Base-by-base conservation (phyloP, 2,329 filamentous ascomycete species). In the Neofusicoccum ribis region DNA sequence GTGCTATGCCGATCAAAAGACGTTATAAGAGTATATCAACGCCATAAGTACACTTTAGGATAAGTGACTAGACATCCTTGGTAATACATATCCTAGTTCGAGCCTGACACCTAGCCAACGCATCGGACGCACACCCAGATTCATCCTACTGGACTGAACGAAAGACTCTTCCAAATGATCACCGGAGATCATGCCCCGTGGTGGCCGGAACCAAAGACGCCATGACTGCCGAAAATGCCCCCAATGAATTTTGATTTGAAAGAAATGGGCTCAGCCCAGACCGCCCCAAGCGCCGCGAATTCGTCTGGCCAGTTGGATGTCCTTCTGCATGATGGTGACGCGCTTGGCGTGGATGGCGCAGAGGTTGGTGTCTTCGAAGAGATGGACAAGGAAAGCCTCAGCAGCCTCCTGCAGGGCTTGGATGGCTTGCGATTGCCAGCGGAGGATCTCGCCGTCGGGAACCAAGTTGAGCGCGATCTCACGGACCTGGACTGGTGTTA, bases 301-400 rank as follows among this genome's bases (percentile, higher is more conserved):
- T 77, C 95, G 91, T 73, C 95, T 91, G 76, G 94, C 93, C 59
- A 98, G 89, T 84, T 98, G 94, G 79, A 98, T 97, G 76, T 97
- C 94, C 87, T 97, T 97, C 78, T 89, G 89, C 83, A 94, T 94
- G 83, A 98, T 98, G 77, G 94, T 98, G 78, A 98, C 95, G 85
- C 95, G 93, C 89, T 98, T 98, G 83, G 95, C 94, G 84, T 98
- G 95, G 81, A 98, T 97, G 77, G 95, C 94, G 84, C 94, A 98
- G 62, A 97, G 85, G 86, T 98, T 98, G 84, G 94, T 97, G 80
- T 98, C 94, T 83, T 98, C 93, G 75, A 98, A 98, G 70, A 98
- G 90, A 50, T 93, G 96, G 82, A 98, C 93, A 76, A 99, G 91
- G 84, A 97, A 98, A 2, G 95, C 96, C 86, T 99, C 95, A 71